Percentiles rank a stretch among this genome's conserved stretches.
Conservation (phyloP, 2,329 filamentous ascomycete species). For the Tolypocladium amazonense region DNA sequence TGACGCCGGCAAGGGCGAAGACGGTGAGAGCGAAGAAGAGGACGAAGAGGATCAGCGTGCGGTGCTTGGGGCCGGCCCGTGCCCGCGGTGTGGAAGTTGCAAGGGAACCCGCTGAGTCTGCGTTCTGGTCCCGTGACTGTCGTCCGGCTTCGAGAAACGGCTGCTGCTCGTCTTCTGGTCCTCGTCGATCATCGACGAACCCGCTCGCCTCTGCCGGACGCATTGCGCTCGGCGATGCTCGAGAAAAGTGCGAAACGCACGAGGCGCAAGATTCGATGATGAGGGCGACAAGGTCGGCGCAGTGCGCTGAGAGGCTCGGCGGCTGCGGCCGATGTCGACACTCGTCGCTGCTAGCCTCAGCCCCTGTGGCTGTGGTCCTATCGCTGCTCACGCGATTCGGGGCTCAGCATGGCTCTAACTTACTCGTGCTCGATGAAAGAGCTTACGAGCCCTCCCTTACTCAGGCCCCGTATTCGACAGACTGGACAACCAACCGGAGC, state of each 20-base stretch:
- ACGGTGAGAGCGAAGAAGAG: constrained; percentile 12
- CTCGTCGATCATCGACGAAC: not conserved
- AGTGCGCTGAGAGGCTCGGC: not conserved
- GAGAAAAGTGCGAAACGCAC: not conserved
- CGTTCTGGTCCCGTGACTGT: not conserved
- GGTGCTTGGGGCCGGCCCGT: not conserved
- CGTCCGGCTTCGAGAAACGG: not conserved
- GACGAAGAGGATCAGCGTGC: constrained; percentile 9
- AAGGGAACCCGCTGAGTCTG: not conserved
- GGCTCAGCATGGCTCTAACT: not conserved
- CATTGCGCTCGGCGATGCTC: not conserved
- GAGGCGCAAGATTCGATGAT: not conserved
- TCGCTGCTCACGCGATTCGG: not conserved
- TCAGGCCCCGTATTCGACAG: not conserved
- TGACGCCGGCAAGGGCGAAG: constrained; percentile 9
- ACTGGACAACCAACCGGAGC: not conserved
- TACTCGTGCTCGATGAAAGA: not conserved
- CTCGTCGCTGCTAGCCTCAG: not conserved
- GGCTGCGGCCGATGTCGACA: not conserved
- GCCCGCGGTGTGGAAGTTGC: not conserved
- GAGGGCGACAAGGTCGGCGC: not conserved
- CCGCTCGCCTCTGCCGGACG: not conserved
- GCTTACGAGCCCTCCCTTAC: not conserved
- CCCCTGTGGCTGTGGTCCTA: not conserved
- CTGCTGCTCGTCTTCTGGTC: not conserved